phyloP scores from a whole-genome alignment of 768 basidiomycete species.

The Thelephora ganbajun region DNA sequence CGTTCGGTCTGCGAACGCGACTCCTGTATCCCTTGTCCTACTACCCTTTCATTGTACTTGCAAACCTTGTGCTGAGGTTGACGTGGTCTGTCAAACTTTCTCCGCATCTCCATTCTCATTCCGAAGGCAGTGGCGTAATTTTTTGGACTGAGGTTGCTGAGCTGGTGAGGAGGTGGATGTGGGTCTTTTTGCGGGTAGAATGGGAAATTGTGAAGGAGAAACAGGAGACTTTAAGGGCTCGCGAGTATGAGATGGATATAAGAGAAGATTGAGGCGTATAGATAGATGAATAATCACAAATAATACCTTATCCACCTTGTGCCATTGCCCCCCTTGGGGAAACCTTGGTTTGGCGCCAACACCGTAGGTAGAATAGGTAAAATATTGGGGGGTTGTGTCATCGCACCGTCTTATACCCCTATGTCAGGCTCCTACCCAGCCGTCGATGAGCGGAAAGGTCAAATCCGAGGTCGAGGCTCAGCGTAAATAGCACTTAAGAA shows the following conservation, averaged over 20 bases:
- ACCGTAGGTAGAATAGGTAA: too few species aligned
- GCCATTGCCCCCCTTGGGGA: too few species aligned
- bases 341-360: too few species aligned
- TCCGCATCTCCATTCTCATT: slow-evolving; percentile 64
- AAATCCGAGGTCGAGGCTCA: too few species aligned
- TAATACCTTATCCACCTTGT: too few species aligned
- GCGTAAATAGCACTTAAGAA: too few species aligned
- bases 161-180: slow-evolving; percentile 86
- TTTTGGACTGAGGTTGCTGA: slow-evolving; percentile 90
- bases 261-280: too few species aligned
- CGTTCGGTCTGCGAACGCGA: slow-evolving; percentile 60
- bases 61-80: slow-evolving; percentile 81
- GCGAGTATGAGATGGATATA: background rate
- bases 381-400: too few species aligned
- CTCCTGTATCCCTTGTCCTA: slow-evolving; percentile 70
- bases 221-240: slow-evolving; percentile 7
- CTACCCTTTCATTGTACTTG: slow-evolving; percentile 70
- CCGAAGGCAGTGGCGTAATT: slow-evolving; percentile 71
- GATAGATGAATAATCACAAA: too few species aligned
- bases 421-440: too few species aligned
- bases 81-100: slow-evolving; percentile 91
- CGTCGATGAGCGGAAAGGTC: too few species aligned
- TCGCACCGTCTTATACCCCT: too few species aligned
- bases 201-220: slow-evolving; percentile 79
- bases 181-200: slow-evolving; percentile 94